A percentile compares a stretch with the other conserved stretches of the same genome.
Evolutionary conservation across 345 rosid species (phyloP).

Genomic region (Carallia brachiata): DNA sequence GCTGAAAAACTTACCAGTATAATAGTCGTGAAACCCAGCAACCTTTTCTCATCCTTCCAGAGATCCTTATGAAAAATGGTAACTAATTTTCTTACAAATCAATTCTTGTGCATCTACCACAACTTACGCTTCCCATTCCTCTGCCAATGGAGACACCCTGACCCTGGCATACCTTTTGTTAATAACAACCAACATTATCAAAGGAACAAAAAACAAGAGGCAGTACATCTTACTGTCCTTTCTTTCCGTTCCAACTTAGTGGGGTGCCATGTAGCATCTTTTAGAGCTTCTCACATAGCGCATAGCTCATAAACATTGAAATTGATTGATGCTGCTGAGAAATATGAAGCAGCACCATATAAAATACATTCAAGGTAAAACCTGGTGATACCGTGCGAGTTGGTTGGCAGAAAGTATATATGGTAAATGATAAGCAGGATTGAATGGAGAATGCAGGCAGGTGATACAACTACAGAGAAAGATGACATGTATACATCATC

Average conservation of each 20-base stretch:
- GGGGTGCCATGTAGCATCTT: conserved; percentile 82
- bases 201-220: not conserved
- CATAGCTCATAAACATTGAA: conserved; percentile 79
- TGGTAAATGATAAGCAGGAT: too few species aligned
- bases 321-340: conserved; percentile 62
- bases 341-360: not conserved
- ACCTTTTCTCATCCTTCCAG: not conserved
- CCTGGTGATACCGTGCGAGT: not conserved
- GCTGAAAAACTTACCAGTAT: too few species aligned
- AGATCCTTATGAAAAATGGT: conserved; percentile 12
- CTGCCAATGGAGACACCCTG: conserved; percentile 98
- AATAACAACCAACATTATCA: conserved; percentile 25
- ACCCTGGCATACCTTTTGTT: conserved; percentile 58
- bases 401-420: not conserved
- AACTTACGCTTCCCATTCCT: conserved; percentile 80
- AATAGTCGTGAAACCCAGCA: not conserved
- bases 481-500: too few species aligned
- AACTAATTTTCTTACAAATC: conserved; percentile 76
- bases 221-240: conserved; percentile 54
- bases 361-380: not conserved
- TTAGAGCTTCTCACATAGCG: conserved; percentile 90
- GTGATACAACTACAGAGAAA: too few species aligned
- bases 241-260: conserved; percentile 65
- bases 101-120: conserved; percentile 75
- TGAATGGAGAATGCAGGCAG: too few species aligned